Evolutionary conservation across 2,329 filamentous ascomycete genomes (phyloP), one percentile per base, ranked within the genome.

Genomic region (Pochonia chlamydosporia): DNA sequence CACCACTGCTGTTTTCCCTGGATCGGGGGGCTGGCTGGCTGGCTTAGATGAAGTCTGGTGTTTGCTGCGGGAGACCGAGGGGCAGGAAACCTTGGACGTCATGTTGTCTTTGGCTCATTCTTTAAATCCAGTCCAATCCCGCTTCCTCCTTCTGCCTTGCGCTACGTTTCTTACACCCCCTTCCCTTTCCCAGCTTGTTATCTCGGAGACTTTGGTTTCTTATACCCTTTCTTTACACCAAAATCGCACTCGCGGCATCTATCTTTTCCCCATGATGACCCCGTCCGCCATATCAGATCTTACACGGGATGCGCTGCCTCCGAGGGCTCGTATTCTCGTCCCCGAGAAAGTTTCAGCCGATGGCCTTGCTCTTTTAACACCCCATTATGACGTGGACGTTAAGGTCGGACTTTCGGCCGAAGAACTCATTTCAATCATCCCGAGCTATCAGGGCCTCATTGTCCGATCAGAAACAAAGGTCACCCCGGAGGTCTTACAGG

Each of bases 381-480:
- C 76, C 18, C 75, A 78, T 31, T 82, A 87, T 57, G 79, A 88
- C 20, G 85, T 92, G 28, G 80, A 92, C 59, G 80, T 82, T 52
- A 78, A 76, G 44, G 78, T 79, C 43, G 79, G 77, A 1, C 67
- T 91, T 14, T 75, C 74, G 3, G 65, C 84, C 0, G 72, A 81
- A 2, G 78, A 89, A 53, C 74, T 92, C 18, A 65, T 83, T 36
- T 55, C 69, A n/a, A 74, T 84, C 49, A 89, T 92, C 48, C 78
- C 81, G 0, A 70, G 76, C 20, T 91, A 91, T 63, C 80, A 90
- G 41, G 88, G 84, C 18, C 74, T 92, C 44, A 87, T 92, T 50
- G 82, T 92, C 35, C 82, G 87, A 3, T 91, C 87, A 31, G 87
- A 90, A 66, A 92, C 87, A 2, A 86, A 90, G 59, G 87, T 92